phyloP scores from a whole-genome alignment of 2,329 filamentous ascomycete species.

The Pseudogymnoascus sp. region DNA sequence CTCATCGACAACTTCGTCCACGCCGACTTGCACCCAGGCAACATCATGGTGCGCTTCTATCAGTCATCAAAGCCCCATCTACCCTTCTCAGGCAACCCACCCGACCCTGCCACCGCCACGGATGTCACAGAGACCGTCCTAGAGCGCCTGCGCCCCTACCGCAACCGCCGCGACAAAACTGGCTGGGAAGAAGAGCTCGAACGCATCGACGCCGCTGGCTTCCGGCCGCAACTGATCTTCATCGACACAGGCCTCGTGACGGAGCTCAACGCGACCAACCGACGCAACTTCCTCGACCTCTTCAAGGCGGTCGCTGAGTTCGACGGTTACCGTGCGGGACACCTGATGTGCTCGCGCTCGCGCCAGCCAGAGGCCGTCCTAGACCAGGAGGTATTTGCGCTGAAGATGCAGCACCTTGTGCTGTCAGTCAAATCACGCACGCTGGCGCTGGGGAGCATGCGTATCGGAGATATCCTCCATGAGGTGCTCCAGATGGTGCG shows the following conservation, averaged over 20 bases:
- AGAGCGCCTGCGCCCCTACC: slow-evolving; percentile 65
- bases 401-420: slow-evolving; percentile 96
- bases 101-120: slow-evolving; percentile 39
- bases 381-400: slow-evolving; percentile 80
- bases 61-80: slow-evolving; percentile 67
- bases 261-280: slow-evolving; percentile 78
- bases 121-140: slow-evolving; percentile 87
- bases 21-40: slow-evolving; percentile 90
- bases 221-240: slow-evolving; percentile 88
- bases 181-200: slow-evolving; percentile 68
- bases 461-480: slow-evolving; percentile 90
- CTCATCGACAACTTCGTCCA: slow-evolving; percentile 97
- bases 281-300: slow-evolving; percentile 84
- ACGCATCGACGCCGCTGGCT: slow-evolving; percentile 77
- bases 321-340: slow-evolving; percentile 88
- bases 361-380: slow-evolving; percentile 86
- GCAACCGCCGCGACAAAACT: slow-evolving; percentile 48
- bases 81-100: slow-evolving; percentile 33
- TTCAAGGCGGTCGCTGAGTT: slow-evolving; percentile 96
- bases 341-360: slow-evolving; percentile 93
- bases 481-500: slow-evolving; percentile 89
- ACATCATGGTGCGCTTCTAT: slow-evolving; percentile 99
- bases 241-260: slow-evolving; percentile 96
- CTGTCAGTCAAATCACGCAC: slow-evolving; percentile 84
- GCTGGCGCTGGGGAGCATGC: slow-evolving; percentile 85